Conservation (phyloP, 2,329 filamentous ascomycete genomes). For the Ophiosphaerella herpotricha region DNA sequence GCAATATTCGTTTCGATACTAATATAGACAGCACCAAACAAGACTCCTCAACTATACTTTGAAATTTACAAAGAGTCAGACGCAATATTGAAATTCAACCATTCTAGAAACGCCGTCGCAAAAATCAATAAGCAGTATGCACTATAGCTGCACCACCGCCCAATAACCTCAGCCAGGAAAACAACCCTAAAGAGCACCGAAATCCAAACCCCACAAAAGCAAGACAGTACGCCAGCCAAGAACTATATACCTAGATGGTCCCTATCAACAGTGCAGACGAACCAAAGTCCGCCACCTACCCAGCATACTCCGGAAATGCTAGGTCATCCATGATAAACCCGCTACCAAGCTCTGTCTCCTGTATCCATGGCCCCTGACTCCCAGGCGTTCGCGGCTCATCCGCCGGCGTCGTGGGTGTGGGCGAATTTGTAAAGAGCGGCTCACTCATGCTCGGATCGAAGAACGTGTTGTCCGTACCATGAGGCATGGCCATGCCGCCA, state of each 20-base stretch:
- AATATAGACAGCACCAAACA: too few species aligned
- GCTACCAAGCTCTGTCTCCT: conserved; percentile 12
- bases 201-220: too few species aligned
- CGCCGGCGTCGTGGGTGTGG: conserved; percentile 21
- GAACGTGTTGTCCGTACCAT: conserved; percentile 17
- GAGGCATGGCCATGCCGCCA: background rate
- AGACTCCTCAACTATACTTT: too few species aligned
- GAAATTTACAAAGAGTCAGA: too few species aligned
- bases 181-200: too few species aligned
- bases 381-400: conserved; percentile 30
- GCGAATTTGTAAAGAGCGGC: conserved; percentile 27
- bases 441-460: conserved; percentile 24
- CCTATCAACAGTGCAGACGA: too few species aligned
- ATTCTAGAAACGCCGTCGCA: too few species aligned
- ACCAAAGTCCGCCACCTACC: background rate
- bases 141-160: too few species aligned
- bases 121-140: too few species aligned
- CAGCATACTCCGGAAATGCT: conserved; percentile 9
- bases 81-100: too few species aligned
- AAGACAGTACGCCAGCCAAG: background rate
- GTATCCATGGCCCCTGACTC: conserved; percentile 13
- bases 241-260: background rate
- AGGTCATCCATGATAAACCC: conserved; percentile 12
- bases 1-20: too few species aligned
- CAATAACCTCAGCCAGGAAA: too few species aligned